A percentile compares a stretch with the other conserved stretches of the same genome.
phyloP scores from a whole-genome alignment of 768 basidiomycete species.

The Holtermannia corniformis region DNA sequence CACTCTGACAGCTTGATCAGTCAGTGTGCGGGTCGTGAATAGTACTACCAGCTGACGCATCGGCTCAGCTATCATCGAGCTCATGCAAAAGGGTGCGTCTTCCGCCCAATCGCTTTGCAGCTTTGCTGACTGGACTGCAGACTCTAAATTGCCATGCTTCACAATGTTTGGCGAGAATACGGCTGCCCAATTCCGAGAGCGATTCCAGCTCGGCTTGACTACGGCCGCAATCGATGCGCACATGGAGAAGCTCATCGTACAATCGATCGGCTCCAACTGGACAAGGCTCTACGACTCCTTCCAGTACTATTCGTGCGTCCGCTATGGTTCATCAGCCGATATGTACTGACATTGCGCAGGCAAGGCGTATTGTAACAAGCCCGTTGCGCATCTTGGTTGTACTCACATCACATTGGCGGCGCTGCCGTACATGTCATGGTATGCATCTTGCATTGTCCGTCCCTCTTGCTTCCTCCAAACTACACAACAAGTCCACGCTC shows the following conservation, averaged over 20 bases:
- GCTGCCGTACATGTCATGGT: neutral
- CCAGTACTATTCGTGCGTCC: conserved; percentile 37
- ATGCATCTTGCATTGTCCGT: neutral
- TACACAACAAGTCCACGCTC: neutral
- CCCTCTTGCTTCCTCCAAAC: neutral
- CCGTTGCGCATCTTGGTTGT: too few species aligned
- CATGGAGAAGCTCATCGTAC: conserved; percentile 81
- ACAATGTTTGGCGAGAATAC: conserved; percentile 83
- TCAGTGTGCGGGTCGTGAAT: conserved; percentile 41
- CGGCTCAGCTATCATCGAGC: conserved; percentile 64
- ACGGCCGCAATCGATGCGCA: conserved; percentile 72
- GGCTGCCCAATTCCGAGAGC: conserved; percentile 73
- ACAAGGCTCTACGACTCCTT: conserved; percentile 86
- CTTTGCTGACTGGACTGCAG: conserved; percentile 43
- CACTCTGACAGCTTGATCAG: conserved; percentile 95
- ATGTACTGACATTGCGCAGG: neutral
- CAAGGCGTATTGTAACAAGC: neutral
- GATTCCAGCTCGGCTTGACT: conserved; percentile 84
- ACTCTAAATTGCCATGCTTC: conserved; percentile 86
- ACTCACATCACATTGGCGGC: too few species aligned
- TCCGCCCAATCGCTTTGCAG: conserved; percentile 1
- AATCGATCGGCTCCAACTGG: conserved; percentile 84
- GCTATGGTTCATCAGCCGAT: neutral
- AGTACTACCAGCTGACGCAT: conserved; percentile 7
- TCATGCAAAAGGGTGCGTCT: conserved; percentile 85